A percentile compares a stretch with the other conserved stretches of the same genome.
Evolutionary conservation across 331 rosid genomes (phyloP).

Genomic region (Dryas integrifolia): DNA sequence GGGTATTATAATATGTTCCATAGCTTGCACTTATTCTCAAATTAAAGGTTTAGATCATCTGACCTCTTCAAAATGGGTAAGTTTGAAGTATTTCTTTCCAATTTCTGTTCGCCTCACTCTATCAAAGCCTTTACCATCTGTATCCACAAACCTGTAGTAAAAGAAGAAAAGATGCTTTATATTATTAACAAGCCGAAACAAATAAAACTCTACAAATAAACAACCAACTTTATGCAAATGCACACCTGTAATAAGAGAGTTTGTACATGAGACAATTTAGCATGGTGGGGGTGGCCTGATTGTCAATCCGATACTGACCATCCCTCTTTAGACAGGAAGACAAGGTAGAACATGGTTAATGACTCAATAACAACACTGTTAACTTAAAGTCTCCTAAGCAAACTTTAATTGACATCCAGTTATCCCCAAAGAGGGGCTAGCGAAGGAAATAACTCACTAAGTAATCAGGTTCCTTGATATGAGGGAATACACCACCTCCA

Average conservation of each 20-base stretch:
- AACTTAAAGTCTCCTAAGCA: not conserved
- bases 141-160: conserved; percentile 82
- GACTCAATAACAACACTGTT: not conserved
- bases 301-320: conserved; percentile 95
- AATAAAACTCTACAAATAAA: conserved; percentile 6
- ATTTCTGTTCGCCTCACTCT: conserved; percentile 94
- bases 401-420: not conserved
- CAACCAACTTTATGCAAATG: conserved; percentile 24
- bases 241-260: conserved; percentile 94
- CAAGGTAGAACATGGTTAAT: not conserved
- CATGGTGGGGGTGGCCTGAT: conserved; percentile 94
- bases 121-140: conserved; percentile 91
- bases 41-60: conserved; percentile 25
- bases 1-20: not conserved
- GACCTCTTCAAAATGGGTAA: conserved; percentile 95
- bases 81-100: conserved; percentile 92
- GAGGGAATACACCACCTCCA: conserved; percentile 99
- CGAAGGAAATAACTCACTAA: conserved; percentile 50
- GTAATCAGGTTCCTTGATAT: conserved; percentile 93
- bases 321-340: conserved; percentile 61
- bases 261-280: conserved; percentile 94
- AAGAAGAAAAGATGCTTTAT: conserved; percentile 15
- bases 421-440: not conserved
- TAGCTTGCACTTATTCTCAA: not conserved
- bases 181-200: not conserved